phyloP scores from a whole-genome alignment of 73 alveolate genomes.

The Paramecium biaurelia region DNA sequence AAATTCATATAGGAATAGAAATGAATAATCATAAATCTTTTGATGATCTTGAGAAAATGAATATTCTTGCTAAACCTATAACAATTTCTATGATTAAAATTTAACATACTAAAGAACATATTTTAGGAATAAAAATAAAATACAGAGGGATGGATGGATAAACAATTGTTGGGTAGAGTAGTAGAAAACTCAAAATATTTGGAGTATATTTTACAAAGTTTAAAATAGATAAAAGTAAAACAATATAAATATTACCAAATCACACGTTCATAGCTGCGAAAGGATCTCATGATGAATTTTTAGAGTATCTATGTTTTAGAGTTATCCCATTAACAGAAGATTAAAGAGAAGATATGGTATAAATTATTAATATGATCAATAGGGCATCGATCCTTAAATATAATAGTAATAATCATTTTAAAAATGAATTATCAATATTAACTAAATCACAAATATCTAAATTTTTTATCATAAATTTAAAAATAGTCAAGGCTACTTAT shows the following conservation, averaged over 20 bases:
- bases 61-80: background rate
- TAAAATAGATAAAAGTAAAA: background rate
- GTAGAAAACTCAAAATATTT: background rate
- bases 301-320: background rate
- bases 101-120: background rate
- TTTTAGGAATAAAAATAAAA: background rate
- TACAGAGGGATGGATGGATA: background rate
- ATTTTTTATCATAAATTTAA: too few relatives aligned
- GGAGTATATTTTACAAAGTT: background rate
- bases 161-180: background rate
- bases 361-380: background rate
- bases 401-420: background rate
- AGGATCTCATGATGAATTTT: constrained; percentile 11
- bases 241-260: background rate
- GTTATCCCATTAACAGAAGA: background rate
- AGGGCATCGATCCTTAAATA: background rate
- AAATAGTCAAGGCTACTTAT: background rate
- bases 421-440: background rate
- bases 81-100: background rate
- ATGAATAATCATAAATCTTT: background rate
- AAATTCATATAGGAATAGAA: background rate
- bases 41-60: background rate
- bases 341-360: background rate
- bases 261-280: constrained; percentile 4
- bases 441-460: background rate